Base-by-base conservation (phyloP, 139 green algal genomes). In the Chlorella sp. region DNA sequence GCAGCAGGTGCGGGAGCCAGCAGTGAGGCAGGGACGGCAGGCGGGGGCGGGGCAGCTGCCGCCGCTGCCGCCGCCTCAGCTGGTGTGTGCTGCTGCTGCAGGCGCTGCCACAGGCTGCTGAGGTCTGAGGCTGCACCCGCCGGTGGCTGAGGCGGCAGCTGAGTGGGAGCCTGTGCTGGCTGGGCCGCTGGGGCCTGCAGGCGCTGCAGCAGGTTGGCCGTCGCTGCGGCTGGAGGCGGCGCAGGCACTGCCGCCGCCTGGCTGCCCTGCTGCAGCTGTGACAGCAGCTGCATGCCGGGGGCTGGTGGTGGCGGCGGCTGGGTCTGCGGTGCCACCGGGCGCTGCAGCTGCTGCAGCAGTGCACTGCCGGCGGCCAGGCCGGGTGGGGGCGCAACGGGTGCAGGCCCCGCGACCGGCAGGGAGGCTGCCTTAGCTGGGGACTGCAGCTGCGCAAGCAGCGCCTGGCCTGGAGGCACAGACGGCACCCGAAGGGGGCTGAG, bases 41-140 rank as follows among this genome's bases (percentile, higher is more conserved):
- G 74, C 19, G 40, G 19, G 13, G 69, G 36, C 22, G 69, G 40
- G 69, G 40, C 69, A 24, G 64, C 34, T 16, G 43, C 32, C 22
- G 79, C 40, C 34, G 43, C 43, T 46, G 46, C 44, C 1, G 64
- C 36, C 48, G 54, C 69, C 5, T 62, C 44, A 34, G 85, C 26
- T 17, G 83, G 58, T 28, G 54, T 72, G 51, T 87, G 85, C 85
- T 89, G 81, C 81, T 89, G 73, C 85, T 87, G 81, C 81, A 89
- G 73, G 41, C 69, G 60, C 38, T 81, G 56, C 85, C 85, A 89
- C 64, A 89, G 51, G 48, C 36, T 40, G 77, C 34, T 72, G 2
- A 80, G 64, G 58, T 80, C 65, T 78, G 44, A 48, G 44, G 64
- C 58, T 62, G 67, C 46, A 48, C 13, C 51, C 13, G 51, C 51